phyloP scores from a whole-genome alignment of 2,329 filamentous ascomycete genomes.

The Microthyrium microscopicum region DNA sequence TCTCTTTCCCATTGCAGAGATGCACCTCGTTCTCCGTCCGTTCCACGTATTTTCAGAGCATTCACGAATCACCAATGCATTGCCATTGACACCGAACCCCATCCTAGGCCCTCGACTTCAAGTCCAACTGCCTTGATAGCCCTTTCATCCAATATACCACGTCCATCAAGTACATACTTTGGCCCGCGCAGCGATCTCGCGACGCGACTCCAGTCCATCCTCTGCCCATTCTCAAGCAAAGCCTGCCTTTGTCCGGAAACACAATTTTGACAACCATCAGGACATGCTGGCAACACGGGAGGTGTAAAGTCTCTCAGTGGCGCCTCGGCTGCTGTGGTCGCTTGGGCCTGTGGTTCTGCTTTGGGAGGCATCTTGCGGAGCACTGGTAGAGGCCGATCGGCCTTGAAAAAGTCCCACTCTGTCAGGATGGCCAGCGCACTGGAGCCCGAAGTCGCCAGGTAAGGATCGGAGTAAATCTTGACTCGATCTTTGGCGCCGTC shows the following conservation, averaged over 20 bases:
- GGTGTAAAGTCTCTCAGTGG: not conserved
- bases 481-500: not conserved
- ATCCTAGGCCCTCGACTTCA: slow-evolving; percentile 2
- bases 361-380: not conserved
- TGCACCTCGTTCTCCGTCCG: too few relatives aligned
- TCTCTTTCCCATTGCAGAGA: too few relatives aligned
- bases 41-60: too few relatives aligned
- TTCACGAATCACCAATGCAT: too few relatives aligned
- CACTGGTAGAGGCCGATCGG: not conserved
- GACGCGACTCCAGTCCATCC: slow-evolving; percentile 1
- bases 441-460: slow-evolving; percentile 2
- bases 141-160: slow-evolving; percentile 1
- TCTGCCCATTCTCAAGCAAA: not conserved
- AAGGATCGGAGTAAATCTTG: slow-evolving; percentile 5
- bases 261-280: slow-evolving; percentile 3
- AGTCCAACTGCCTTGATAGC: not conserved
- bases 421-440: slow-evolving; percentile 3
- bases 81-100: too few relatives aligned
- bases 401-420: not conserved
- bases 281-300: slow-evolving; percentile 1
- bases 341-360: not conserved
- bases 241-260: not conserved
- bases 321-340: not conserved
- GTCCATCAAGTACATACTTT: slow-evolving; percentile 3
- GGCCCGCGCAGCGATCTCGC: not conserved